A percentile compares a stretch with the other conserved stretches of the same genome.
phyloP scores from a whole-genome alignment of 805 yeast species.

The Yamadazyma akitaensis region DNA sequence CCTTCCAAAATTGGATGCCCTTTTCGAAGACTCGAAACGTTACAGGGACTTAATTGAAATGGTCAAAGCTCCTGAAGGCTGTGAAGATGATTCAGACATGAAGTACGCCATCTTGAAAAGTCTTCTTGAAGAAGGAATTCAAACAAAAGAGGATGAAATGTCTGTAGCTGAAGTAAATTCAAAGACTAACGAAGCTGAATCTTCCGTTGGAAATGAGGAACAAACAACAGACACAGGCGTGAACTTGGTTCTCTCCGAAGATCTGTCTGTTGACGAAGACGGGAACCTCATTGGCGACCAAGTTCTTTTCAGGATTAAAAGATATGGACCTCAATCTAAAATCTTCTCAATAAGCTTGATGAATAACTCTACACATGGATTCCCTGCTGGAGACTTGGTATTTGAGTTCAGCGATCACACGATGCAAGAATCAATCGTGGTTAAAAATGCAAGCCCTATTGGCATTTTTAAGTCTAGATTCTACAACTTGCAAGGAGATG shows the following conservation, averaged over 20 bases:
- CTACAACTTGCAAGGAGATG: conserved; percentile 23
- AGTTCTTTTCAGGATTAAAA: conserved; percentile 12
- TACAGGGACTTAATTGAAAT: conserved; percentile 20
- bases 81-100: conserved; percentile 18
- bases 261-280: not conserved
- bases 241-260: not conserved
- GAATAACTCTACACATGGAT: conserved; percentile 20
- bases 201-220: not conserved
- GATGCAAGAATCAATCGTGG: conserved; percentile 15
- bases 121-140: conserved; percentile 10
- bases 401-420: conserved; percentile 24
- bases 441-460: conserved; percentile 24
- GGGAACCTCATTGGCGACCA: not conserved
- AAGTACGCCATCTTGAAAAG: conserved; percentile 23
- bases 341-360: conserved; percentile 23
- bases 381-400: conserved; percentile 27
- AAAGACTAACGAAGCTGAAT: not conserved
- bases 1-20: conserved; percentile 11
- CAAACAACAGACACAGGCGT: not conserved
- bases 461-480: conserved; percentile 24
- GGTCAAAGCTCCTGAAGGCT: conserved; percentile 10
- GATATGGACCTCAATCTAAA: conserved; percentile 16
- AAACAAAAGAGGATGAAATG: not conserved
- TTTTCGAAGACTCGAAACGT: conserved; percentile 20
- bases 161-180: not conserved